Evolutionary conservation across 78 protist species (phyloP).

Genomic region (Acrasis kona): DNA sequence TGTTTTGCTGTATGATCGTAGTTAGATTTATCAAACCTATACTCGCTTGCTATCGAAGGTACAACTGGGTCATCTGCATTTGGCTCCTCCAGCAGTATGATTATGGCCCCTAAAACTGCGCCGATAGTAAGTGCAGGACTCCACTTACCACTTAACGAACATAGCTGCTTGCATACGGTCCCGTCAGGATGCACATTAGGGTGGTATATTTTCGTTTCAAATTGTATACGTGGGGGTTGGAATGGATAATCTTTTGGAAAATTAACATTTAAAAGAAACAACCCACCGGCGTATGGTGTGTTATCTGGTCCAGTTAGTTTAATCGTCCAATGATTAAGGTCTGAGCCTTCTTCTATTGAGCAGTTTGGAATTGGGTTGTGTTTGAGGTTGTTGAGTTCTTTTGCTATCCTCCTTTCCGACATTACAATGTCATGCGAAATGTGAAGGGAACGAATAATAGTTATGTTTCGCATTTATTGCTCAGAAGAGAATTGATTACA

Average conservation of each 20-base stretch:
- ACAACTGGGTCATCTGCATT: slow-evolving; percentile 77
- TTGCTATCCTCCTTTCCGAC: slow-evolving; percentile 9
- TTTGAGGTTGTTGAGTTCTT: slow-evolving; percentile 81
- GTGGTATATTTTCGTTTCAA: slow-evolving; percentile 81
- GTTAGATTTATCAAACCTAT: slow-evolving; percentile 9
- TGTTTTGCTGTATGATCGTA: slow-evolving; percentile 48
- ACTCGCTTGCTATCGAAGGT: slow-evolving; percentile 11
- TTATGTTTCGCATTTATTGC: too few species aligned
- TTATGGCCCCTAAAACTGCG: slow-evolving; percentile 39
- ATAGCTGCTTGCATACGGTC: slow-evolving; percentile 72
- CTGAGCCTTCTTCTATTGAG: slow-evolving; percentile 83
- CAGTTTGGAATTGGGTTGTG: slow-evolving; percentile 89
- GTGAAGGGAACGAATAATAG: too few species aligned
- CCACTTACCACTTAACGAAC: slow-evolving; percentile 82
- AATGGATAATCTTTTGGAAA: slow-evolving; percentile 76
- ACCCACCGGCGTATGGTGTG: slow-evolving; percentile 49
- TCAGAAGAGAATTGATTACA: too few species aligned
- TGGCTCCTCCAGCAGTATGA: slow-evolving; percentile 61
- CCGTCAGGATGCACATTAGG: slow-evolving; percentile 83
- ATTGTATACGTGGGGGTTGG: slow-evolving; percentile 69
- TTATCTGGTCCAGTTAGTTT: slow-evolving; percentile 40
- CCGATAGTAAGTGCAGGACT: slow-evolving; percentile 61
- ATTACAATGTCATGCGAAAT: too few species aligned
- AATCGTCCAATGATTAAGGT: slow-evolving; percentile 72
- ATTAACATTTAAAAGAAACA: slow-evolving; percentile 50